A percentile compares a stretch with the other conserved stretches of the same genome.
phyloP scores from a whole-genome alignment of 2,329 filamentous ascomycete genomes.

The Beauveria sp. region DNA sequence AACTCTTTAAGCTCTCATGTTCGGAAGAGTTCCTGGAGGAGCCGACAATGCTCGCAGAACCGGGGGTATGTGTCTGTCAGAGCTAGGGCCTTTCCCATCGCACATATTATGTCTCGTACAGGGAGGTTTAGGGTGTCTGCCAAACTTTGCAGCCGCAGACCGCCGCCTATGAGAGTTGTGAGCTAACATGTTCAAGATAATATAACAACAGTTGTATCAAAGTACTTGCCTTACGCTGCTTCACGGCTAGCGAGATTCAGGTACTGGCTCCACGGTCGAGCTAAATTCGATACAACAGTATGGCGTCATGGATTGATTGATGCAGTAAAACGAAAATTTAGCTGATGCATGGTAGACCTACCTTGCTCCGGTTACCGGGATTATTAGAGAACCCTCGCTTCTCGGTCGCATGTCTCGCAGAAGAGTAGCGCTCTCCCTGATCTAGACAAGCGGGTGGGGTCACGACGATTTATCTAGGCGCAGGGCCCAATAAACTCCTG shows the following conservation, averaged over 20 bases:
- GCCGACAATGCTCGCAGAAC: neutral
- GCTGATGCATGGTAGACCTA: neutral
- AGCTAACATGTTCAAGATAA: neutral
- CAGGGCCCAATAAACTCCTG: neutral
- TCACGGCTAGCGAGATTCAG: neutral
- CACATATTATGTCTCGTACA: neutral
- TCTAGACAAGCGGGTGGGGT: neutral
- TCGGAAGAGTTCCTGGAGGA: neutral
- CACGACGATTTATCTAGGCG: neutral
- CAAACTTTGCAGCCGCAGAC: neutral
- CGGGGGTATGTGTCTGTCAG: neutral
- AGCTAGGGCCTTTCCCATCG: neutral
- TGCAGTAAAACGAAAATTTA: neutral
- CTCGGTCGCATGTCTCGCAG: neutral
- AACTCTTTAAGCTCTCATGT: neutral
- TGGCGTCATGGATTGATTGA: neutral
- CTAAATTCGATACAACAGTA: neutral
- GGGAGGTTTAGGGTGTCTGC: neutral
- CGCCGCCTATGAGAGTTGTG: neutral
- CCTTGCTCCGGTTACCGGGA: neutral
- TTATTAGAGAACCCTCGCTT: neutral
- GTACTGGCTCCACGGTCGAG: neutral
- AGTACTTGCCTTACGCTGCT: neutral
- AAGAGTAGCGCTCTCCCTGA: neutral
- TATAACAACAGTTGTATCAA: neutral